phyloP scores from a whole-genome alignment of 805 yeast genomes.

The Spathaspora passalidarum region DNA sequence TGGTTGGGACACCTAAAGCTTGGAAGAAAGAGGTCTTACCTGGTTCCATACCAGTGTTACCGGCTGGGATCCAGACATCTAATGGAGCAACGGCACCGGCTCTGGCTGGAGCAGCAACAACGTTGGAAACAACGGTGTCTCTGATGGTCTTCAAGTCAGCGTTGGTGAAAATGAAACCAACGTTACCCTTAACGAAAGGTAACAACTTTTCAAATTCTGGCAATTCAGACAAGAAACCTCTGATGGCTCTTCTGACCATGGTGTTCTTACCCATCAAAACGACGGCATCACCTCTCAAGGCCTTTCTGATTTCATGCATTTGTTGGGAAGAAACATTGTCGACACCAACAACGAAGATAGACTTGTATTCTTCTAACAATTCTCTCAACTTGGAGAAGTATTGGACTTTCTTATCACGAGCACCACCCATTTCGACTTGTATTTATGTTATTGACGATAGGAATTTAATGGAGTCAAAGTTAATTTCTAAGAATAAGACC shows the following conservation, averaged over 20 bases:
- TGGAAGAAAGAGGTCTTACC: slow-evolving; percentile 99
- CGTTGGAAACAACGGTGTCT: slow-evolving; percentile 84
- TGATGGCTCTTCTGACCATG: slow-evolving; percentile 99
- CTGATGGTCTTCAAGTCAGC: slow-evolving; percentile 87
- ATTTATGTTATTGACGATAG: slow-evolving; percentile 57
- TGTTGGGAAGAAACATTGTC: slow-evolving; percentile 99
- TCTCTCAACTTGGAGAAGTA: slow-evolving; percentile 95
- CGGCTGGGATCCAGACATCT: slow-evolving; percentile 97
- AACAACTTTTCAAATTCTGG: slow-evolving; percentile 95
- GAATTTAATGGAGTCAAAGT: slow-evolving; percentile 73
- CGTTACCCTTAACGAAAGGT: slow-evolving; percentile 96
- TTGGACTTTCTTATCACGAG: slow-evolving; percentile 95
- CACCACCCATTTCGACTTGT: slow-evolving; percentile 99
- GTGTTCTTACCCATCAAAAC: slow-evolving; percentile 99
- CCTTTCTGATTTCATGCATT: slow-evolving; percentile 99
- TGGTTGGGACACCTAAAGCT: slow-evolving; percentile 99
- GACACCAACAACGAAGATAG: slow-evolving; percentile 98
- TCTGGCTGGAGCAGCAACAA: slow-evolving; percentile 99
- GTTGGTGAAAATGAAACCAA: slow-evolving; percentile 99
- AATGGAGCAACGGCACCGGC: slow-evolving; percentile 99
- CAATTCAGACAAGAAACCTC: slow-evolving; percentile 89
- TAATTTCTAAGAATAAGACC: slow-evolving; percentile 1
- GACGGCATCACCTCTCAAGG: slow-evolving; percentile 91
- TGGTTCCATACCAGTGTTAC: slow-evolving; percentile 99
- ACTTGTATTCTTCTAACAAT: slow-evolving; percentile 94